Evolutionary conservation across 1,284 basidiomycete species (phyloP).

Genomic region (Tetrapyrgos nigripes): DNA sequence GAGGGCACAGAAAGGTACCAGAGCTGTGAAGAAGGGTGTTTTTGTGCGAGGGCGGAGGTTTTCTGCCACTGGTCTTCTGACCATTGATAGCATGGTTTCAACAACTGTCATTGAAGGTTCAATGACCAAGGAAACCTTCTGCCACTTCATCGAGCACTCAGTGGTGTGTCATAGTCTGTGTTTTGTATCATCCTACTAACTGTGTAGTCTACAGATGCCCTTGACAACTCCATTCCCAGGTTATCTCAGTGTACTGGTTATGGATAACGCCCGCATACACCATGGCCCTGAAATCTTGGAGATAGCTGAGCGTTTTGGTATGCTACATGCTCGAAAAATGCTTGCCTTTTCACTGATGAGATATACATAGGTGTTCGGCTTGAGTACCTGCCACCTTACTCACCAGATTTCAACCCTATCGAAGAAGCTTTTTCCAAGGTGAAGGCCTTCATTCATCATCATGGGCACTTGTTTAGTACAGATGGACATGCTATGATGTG

Average conservation of each 20-base stretch:
- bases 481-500: too few species aligned
- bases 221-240: constrained; percentile 19
- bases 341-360: too few species aligned
- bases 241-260: constrained; percentile 24
- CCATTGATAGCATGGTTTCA: constrained; percentile 17
- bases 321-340: too few species aligned
- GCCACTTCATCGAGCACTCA: constrained; percentile 16
- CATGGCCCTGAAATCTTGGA: constrained; percentile 20
- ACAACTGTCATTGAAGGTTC: constrained; percentile 20
- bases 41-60: constrained; percentile 1
- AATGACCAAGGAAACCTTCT: constrained; percentile 15
- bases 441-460: not conserved
- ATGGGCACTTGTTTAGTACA: not conserved
- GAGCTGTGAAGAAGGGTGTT: constrained; percentile 1
- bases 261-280: constrained; percentile 33
- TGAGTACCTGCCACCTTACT: not conserved
- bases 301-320: constrained; percentile 19
- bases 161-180: constrained; percentile 11
- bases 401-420: constrained; percentile 1
- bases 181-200: too few species aligned
- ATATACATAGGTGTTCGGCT: not conserved
- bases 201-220: constrained; percentile 14
- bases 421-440: constrained; percentile 1
- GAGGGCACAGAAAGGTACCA: not conserved
- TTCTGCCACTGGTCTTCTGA: constrained; percentile 3